phyloP scores from a whole-genome alignment of 768 basidiomycete genomes.

The Paxillus ammoniavirescens region DNA sequence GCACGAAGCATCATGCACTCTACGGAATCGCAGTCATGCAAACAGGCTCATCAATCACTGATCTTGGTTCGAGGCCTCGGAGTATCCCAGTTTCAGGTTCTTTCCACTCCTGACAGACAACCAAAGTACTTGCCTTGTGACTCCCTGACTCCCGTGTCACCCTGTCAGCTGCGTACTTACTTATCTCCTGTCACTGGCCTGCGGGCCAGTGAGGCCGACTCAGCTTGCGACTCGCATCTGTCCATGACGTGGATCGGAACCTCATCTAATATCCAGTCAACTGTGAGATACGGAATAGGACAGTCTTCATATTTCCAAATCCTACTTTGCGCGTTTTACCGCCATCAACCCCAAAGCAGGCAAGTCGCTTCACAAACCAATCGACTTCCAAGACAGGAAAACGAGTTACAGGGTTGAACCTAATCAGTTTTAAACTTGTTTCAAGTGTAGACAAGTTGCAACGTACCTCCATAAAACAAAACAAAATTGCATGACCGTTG shows the following conservation, averaged over 20 bases:
- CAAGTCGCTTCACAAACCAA: background rate
- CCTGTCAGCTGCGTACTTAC: background rate
- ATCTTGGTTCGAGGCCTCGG: no score
- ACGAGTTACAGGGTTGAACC: background rate
- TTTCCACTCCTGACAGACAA: no score
- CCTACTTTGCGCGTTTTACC: background rate
- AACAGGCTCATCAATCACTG: background rate
- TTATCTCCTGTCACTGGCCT: background rate
- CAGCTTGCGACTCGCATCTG: background rate
- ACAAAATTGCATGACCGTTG: background rate
- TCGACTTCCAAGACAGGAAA: background rate
- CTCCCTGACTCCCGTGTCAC: background rate
- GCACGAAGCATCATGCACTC: background rate
- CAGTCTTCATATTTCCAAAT: background rate
- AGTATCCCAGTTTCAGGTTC: background rate
- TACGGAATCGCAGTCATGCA: background rate
- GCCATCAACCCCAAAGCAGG: no score
- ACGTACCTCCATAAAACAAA: constrained; percentile 5
- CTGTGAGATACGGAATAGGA: background rate
- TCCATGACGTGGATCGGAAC: background rate
- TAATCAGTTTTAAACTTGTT: background rate
- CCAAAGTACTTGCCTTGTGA: no score
- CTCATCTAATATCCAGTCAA: background rate
- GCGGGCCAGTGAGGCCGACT: no score
- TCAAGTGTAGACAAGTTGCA: constrained; percentile 1